Base-by-base conservation (phyloP, 2,329 filamentous ascomycete species). In the Gaeumannomyces tritici region DNA sequence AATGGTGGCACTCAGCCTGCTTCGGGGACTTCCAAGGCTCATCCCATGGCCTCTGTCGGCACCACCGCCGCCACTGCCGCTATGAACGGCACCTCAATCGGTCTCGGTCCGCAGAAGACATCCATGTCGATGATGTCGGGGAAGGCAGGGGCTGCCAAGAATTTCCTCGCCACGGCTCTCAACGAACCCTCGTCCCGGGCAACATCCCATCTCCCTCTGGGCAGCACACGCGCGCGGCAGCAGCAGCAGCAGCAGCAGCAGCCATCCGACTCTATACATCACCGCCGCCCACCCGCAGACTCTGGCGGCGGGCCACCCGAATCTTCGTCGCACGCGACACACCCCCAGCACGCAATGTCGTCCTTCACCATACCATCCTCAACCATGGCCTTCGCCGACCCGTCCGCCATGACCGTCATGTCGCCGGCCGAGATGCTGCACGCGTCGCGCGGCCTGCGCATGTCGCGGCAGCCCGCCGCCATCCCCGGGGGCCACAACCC, bases 331-430 rank as follows among this genome's bases (percentile, higher is more conserved):
- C 42, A 51, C n/a, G 9, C 42, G 9, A 29, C 29, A 18, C 60
- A 61, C 13, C n/a, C 29, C 6, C 63, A 63, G n/a, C 55, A 42
- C 28, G 24, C 35, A 54, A 42, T 29, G 18, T 60, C 59, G 6
- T 29, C 55, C 18, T 62, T 58, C 27, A 27, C 61, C 33, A 51
- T 51, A 18, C 55, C 55, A 2, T n/a, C 42, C 56, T 35, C 61
- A 61, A 67, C 63, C 60, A 28, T 60, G n/a, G 66, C 62, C 15
- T 62, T 60, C 35, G 51, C 56, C 18, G 55, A 66, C 75, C 78
- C 63, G 2, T 76, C 71, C 69, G 78, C 82, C 67, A 79, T 84
- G 56, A 77, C 81, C 60, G 64, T 80, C 69, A 68, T 79, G 64
- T 67, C 69, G 15, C 69, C 70, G 9, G 63, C 67, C 28, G 70